A percentile compares a stretch with the other conserved stretches of the same genome.
Evolutionary conservation across 2,329 filamentous ascomycete species (phyloP).

Genomic region (Alternaria arbusti): DNA sequence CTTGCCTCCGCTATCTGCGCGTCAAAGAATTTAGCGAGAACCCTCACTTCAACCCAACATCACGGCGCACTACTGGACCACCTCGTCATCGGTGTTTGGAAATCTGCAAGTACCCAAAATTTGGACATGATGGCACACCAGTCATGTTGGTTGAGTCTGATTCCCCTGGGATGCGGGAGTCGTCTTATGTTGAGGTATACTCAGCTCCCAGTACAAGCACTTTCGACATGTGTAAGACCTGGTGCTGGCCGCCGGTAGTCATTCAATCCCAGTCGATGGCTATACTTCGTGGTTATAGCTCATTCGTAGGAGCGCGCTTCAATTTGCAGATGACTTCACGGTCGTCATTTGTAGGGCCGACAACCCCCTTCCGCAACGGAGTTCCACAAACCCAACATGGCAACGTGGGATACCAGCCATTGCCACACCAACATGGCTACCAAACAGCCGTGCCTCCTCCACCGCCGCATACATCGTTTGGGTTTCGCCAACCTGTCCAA

Average conservation of each 20-base stretch:
- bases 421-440: background rate
- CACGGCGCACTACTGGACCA: background rate
- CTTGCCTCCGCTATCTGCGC: conserved; percentile 17
- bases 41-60: conserved; percentile 8
- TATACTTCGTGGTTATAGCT: background rate
- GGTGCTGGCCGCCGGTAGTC: conserved; percentile 21
- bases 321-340: background rate
- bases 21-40: conserved; percentile 20
- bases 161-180: conserved; percentile 20
- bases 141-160: conserved; percentile 19
- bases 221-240: conserved; percentile 19
- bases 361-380: background rate
- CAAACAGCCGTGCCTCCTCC: background rate
- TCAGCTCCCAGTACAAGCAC: background rate
- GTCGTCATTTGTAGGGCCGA: background rate
- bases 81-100: conserved; percentile 7
- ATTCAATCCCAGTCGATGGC: conserved; percentile 4
- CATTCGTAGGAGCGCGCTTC: background rate
- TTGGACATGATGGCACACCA: conserved; percentile 17
- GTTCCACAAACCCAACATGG: background rate
- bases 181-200: conserved; percentile 25
- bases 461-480: background rate
- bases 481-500: background rate
- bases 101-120: conserved; percentile 3
- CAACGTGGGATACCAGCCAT: background rate